Conservation (phyloP, 2,329 filamentous ascomycete species). For the Parasarocladium wereldwijsianum region DNA sequence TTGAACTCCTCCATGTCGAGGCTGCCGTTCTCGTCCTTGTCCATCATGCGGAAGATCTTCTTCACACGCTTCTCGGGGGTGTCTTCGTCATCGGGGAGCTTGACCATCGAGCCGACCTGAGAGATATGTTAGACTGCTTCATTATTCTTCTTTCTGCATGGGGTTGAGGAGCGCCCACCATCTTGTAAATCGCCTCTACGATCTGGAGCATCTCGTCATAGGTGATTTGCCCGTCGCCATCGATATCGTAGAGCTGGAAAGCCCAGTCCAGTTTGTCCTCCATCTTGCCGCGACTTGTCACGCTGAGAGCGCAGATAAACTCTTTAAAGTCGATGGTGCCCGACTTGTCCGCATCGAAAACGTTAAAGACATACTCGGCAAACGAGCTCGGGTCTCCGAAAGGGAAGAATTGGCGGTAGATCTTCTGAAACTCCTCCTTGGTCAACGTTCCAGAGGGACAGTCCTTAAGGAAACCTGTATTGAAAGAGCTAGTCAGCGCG, state of each 20-base stretch:
- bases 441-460: constrained; percentile 93
- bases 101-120: constrained; percentile 97
- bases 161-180: constrained; percentile 42
- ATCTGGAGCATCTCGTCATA: constrained; percentile 99
- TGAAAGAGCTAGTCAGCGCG: background rate
- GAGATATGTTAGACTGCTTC: too few relatives aligned
- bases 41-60: constrained; percentile 99
- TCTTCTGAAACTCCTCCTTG: constrained; percentile 98
- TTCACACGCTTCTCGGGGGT: constrained; percentile 94
- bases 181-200: constrained; percentile 99
- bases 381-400: constrained; percentile 96
- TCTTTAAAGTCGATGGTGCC: constrained; percentile 99
- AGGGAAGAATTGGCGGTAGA: constrained; percentile 98
- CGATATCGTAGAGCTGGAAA: constrained; percentile 98
- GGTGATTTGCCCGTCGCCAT: constrained; percentile 96
- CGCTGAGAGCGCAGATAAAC: constrained; percentile 95
- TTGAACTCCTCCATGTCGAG: constrained; percentile 98
- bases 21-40: constrained; percentile 98
- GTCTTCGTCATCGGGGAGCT: constrained; percentile 95
- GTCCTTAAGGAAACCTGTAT: constrained; percentile 89
- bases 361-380: constrained; percentile 97
- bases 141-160: background rate
- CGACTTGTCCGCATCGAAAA: constrained; percentile 95
- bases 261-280: constrained; percentile 99
- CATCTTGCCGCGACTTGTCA: constrained; percentile 95